Conservation (phyloP, 2,329 filamentous ascomycete species). For the Atkinsonella texensis region DNA sequence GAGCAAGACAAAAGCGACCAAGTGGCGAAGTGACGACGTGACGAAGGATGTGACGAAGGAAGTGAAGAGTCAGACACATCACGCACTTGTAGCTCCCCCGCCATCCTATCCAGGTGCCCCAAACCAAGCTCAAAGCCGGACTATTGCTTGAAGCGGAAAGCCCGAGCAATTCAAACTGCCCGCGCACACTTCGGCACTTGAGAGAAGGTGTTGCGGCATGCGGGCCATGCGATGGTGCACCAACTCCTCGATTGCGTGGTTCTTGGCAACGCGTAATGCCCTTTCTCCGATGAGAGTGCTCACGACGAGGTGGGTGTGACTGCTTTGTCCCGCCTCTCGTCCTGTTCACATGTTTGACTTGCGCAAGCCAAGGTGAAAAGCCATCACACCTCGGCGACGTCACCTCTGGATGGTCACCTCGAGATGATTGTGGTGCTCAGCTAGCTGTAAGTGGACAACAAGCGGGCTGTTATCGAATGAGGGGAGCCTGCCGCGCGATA, state of each 20-base stretch:
- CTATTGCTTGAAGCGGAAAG: neutral
- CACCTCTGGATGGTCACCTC: too few relatives aligned
- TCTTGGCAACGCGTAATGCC: neutral
- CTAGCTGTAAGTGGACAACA: neutral
- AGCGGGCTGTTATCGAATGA: neutral
- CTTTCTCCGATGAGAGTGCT: neutral
- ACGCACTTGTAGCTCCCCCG: neutral
- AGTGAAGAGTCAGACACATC: neutral
- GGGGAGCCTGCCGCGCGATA: too few relatives aligned
- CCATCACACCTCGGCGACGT: neutral
- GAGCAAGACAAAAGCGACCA: too few relatives aligned
- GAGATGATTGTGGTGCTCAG: neutral
- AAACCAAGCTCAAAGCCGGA: too few relatives aligned
- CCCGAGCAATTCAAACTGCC: neutral
- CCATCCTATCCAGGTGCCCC: neutral
- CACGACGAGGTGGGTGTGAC: too few relatives aligned
- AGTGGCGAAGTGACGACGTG: too few relatives aligned
- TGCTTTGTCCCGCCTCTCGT: neutral
- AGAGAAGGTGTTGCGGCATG: neutral
- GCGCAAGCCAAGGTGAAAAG: neutral
- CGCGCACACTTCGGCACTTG: neutral
- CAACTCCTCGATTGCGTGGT: neutral
- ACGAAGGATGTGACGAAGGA: too few relatives aligned
- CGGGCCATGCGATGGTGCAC: too few relatives aligned
- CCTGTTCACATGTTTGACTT: neutral